A percentile compares a stretch with the other conserved stretches of the same genome.
Conservation (phyloP, 129 eudicot species). For the Pulicaria dysenterica region DNA sequence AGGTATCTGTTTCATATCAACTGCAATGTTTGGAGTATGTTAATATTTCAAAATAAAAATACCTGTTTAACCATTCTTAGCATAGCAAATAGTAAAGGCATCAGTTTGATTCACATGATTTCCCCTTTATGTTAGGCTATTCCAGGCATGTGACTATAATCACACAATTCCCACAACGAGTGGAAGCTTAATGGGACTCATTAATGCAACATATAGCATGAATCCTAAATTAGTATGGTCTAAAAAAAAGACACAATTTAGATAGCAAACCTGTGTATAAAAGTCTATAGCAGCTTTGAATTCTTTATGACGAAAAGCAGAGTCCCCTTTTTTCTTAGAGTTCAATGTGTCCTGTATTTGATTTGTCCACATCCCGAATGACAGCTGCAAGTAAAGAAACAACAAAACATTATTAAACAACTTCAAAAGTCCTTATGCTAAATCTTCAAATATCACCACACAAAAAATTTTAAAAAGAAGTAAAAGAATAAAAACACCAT, state of each 20-base stretch:
- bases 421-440: slow-evolving; percentile 4
- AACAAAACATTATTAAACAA: not conserved
- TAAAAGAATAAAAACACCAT: slow-evolving; percentile 10
- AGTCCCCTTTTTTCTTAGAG: slow-evolving; percentile 93
- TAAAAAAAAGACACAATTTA: not conserved
- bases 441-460: not conserved
- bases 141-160: no score
- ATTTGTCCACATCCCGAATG: slow-evolving; percentile 96
- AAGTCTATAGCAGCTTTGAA: slow-evolving; percentile 73
- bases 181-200: no score
- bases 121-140: no score
- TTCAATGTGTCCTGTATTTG: slow-evolving; percentile 90
- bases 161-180: no score
- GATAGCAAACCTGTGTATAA: slow-evolving; percentile 61
- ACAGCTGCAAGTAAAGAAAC: slow-evolving; percentile 55
- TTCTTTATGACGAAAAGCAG: slow-evolving; percentile 87
- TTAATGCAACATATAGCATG: no score
- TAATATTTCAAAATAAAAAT: no score
- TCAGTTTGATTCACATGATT: no score
- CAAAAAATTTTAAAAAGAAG: no score
- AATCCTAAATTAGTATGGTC: not conserved
- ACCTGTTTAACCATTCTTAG: no score
- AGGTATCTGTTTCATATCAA: no score
- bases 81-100: no score
- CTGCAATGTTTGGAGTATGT: no score